Base-by-base conservation (phyloP, 192 early-diverging fungal species). In the Coemansia asiatica region DNA sequence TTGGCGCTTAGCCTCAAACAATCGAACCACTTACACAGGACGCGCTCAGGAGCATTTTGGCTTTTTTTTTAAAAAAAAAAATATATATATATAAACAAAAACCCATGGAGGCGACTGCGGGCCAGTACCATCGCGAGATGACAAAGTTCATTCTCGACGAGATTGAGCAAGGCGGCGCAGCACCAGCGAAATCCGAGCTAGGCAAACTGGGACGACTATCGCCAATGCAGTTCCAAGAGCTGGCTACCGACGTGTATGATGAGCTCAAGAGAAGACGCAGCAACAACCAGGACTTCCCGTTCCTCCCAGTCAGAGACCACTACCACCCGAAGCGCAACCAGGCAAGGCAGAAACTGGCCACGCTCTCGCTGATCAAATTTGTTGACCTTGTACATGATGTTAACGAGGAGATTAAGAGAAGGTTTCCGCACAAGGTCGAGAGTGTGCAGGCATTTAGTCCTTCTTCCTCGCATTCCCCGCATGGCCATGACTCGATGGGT, bases 161-260 rank as follows among this genome's bases (percentile, higher is more conserved):
- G 60, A 68, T 81, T 61, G 69, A 72, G 19, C 66, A 75, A 33
- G 78, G 78, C 36, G 60, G 56, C n/a, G 23, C 68, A 8, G 31
- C 63, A 35, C 72, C 66, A 31, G 61, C 78, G 49, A 71, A 72
- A 27, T 71, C 62, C 1, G 78, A 81, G 66, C 71, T 70, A 9
- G 78, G 78, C 7, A 97, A 97, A 72, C 81, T 98, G 12, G 85
- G 85, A 13, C 83, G 88, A 47, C 81, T 96, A 23, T 84, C 89
- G 36, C 85, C 88, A 49, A 85, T 86, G 61, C 95, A 98, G 74
- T 94, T 97, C 79, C 87, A 92, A 67, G 96, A 97, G 73, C 86
- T 98, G n/a, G 86, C 90, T 28, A 95, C 91, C 2, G 95, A 98
- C 79, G 95, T 98, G 9, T 95, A 91, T 76, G 96, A 98, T 78